A percentile compares a stretch with the other conserved stretches of the same genome.
Conservation (phyloP, 345 rosid species). For the Aegle marmelos region DNA sequence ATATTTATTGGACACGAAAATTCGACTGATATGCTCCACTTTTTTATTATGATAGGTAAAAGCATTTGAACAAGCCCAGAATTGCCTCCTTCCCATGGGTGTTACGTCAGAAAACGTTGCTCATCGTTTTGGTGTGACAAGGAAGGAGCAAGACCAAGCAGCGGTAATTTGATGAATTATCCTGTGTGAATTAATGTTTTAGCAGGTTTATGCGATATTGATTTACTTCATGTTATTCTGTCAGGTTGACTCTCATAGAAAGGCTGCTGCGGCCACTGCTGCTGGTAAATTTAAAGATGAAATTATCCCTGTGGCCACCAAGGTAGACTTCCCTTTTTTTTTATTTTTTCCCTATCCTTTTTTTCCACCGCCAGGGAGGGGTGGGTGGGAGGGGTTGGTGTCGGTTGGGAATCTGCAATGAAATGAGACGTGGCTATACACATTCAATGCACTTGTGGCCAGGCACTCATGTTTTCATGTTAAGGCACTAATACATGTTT, state of each 20-base stretch:
- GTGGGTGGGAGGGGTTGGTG: no score
- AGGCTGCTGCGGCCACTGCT: slow-evolving; percentile 91
- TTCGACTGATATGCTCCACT: background rate
- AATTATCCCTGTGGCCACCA: slow-evolving; percentile 80
- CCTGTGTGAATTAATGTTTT: background rate
- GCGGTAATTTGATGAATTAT: slow-evolving; percentile 56
- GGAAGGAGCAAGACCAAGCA: slow-evolving; percentile 97
- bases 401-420: background rate
- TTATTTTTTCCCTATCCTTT: no score
- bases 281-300: slow-evolving; percentile 89
- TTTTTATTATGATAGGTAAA: slow-evolving; percentile 50
- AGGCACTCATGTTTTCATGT: background rate
- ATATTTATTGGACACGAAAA: background rate
- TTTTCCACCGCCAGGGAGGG: no score
- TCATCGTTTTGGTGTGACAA: slow-evolving; percentile 72
- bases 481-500: slow-evolving; percentile 13
- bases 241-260: slow-evolving; percentile 91
- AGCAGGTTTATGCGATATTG: background rate
- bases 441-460: background rate
- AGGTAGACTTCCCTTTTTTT: slow-evolving; percentile 41
- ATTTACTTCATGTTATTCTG: slow-evolving; percentile 11
- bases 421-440: background rate
- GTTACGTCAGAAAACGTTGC: slow-evolving; percentile 96
- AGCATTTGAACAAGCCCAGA: slow-evolving; percentile 67
- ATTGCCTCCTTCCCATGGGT: slow-evolving; percentile 97